Conservation (phyloP, 345 rosid genomes). For the Pistacia vera region DNA sequence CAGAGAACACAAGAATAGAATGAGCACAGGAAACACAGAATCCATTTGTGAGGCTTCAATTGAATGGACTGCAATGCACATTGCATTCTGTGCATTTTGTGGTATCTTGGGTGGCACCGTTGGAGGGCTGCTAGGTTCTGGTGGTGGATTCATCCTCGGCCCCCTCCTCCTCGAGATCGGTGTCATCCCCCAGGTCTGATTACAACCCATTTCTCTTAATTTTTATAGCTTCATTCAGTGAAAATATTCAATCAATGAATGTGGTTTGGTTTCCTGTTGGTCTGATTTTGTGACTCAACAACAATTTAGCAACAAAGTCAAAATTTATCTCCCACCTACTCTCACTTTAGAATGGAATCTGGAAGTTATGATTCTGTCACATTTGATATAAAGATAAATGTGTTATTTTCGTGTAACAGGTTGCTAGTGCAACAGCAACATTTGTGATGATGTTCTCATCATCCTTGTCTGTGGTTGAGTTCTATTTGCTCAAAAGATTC, state of each 20-base stretch:
- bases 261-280: too few species aligned
- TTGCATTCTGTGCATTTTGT: slow-evolving; percentile 81
- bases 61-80: slow-evolving; percentile 75
- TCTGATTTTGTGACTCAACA: too few species aligned
- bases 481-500: slow-evolving; percentile 87
- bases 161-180: slow-evolving; percentile 98
- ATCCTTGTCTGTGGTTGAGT: slow-evolving; percentile 93
- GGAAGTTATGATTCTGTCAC: not conserved
- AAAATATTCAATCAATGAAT: not conserved
- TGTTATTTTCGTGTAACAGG: slow-evolving; percentile 37
- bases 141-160: slow-evolving; percentile 94
- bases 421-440: slow-evolving; percentile 96
- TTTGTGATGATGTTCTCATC: slow-evolving; percentile 99
- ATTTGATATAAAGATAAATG: too few species aligned
- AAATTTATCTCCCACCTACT: too few species aligned
- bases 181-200: slow-evolving; percentile 83
- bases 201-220: not conserved
- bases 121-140: slow-evolving; percentile 94
- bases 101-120: slow-evolving; percentile 85
- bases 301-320: too few species aligned
- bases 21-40: slow-evolving; percentile 64
- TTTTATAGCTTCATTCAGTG: not conserved
- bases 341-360: too few species aligned
- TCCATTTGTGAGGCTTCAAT: slow-evolving; percentile 85
- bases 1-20: slow-evolving; percentile 59